Base-by-base conservation (phyloP, 169 alveolate species). In the Cryptosporidium canis region DNA sequence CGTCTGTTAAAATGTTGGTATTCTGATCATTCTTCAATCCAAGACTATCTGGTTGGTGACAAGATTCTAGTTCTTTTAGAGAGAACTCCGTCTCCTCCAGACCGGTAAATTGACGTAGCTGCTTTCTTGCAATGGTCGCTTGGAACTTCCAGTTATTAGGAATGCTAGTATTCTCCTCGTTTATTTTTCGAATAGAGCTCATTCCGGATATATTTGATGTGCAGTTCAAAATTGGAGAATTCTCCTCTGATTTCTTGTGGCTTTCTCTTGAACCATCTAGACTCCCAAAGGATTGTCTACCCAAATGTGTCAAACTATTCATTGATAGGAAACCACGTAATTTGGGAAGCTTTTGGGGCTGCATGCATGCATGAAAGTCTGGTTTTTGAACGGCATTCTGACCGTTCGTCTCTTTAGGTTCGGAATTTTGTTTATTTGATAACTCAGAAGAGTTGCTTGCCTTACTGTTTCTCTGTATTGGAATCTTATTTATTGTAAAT, bases 61-160 rank as follows among this genome's bases (percentile, higher is more conserved):
- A n/a, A 43, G 33, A 5, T 16, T 68, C 44, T 9, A 35, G 21
- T 11, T 44, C 66, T 27, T 47, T 35, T 16, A 44, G 14, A 39
- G 43, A n/a, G 14, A 77, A 58, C 31, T 77, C 77, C 3, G 72
- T 58, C 14, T 77, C 87, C 24, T 77, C 72, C 16, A 29, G 53
- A 9, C 87, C 43, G 24, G 61, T 77, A 7, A 77, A 43, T 61
- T 77, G 77, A 0, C 55, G 61, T 1, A 77, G 72, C 14, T 77
- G 87, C 39, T 58, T 58, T n/a, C 87, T 77, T 18, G 87, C 87
- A 77, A 58, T 61, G 2, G 87, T 77, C 16, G 87, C 87, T 21
- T 77, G 87, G 41, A 77, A 77, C 48, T 77, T 77, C 87, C 87
- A 77, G 66, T 77, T 53, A 77, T 9, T 58, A 35, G 87, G 87